Percentiles rank a stretch among this genome's conserved stretches.
These are phyloP conservation scores for Tricholoma saponaceum DNA, from an alignment of 768 basidiomycete genomes.

Conservation along the genomic window DNA sequence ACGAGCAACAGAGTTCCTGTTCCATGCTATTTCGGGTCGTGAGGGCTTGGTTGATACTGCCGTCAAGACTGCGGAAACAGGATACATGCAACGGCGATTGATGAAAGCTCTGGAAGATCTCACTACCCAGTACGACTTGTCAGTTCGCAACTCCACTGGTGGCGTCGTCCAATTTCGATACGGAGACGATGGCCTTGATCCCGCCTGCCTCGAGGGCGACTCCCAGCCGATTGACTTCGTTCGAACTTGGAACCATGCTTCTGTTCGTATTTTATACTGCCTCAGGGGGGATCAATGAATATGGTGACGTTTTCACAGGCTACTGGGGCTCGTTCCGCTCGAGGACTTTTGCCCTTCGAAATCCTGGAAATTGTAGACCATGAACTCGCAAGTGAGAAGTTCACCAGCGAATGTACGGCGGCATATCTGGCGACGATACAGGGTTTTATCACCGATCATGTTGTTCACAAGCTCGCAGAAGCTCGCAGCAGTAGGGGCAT, in stretches of 20 bases:
- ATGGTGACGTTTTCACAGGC: slow-evolving; percentile 41
- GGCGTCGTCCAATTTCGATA: slow-evolving; percentile 97
- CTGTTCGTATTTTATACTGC: slow-evolving; percentile 37
- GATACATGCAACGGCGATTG: slow-evolving; percentile 97
- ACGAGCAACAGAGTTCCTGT: slow-evolving; percentile 91
- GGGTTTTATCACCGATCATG: slow-evolving; percentile 62
- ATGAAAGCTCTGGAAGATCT: slow-evolving; percentile 99
- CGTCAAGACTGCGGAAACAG: slow-evolving; percentile 99
- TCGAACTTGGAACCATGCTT: slow-evolving; percentile 83
- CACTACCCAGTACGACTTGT: slow-evolving; percentile 92
- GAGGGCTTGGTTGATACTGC: slow-evolving; percentile 99
- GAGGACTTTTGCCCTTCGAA: slow-evolving; percentile 82
- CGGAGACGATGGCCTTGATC: slow-evolving; percentile 96
- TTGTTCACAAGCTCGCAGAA: slow-evolving; percentile 63
- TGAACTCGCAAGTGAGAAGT: slow-evolving; percentile 54
- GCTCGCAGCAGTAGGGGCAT: slow-evolving; percentile 73
- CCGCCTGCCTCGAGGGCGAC: slow-evolving; percentile 93
- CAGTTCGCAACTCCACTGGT: slow-evolving; percentile 91
- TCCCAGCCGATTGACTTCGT: slow-evolving; percentile 89
- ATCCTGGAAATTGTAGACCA: slow-evolving; percentile 68
- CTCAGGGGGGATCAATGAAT: background rate
- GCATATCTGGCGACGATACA: slow-evolving; percentile 68
- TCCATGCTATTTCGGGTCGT: slow-evolving; percentile 98
- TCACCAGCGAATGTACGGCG: slow-evolving; percentile 65
- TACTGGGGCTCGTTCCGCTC: slow-evolving; percentile 51